A percentile compares a stretch with the other conserved stretches of the same genome.
phyloP scores from a whole-genome alignment of 306 rosid genomes.

The Vicia faba region DNA sequence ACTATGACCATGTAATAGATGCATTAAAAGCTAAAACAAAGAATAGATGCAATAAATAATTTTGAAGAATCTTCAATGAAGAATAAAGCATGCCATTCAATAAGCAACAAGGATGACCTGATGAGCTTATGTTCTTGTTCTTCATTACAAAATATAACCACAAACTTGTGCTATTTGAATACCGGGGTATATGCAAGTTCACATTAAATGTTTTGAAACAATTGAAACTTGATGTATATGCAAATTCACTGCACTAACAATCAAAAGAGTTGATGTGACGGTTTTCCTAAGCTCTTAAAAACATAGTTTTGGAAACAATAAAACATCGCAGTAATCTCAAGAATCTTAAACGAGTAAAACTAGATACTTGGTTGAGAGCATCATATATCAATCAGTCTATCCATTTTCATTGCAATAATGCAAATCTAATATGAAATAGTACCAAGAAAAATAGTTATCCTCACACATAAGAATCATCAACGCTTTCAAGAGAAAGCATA shows the following conservation, averaged over 20 bases:
- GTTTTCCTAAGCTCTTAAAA: not conserved
- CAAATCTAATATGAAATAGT: constrained; percentile 7
- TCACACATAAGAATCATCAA: constrained; percentile 26
- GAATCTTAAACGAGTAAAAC: constrained; percentile 5
- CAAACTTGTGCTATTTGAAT: constrained; percentile 13
- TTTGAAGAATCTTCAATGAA: not conserved
- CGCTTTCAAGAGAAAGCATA: constrained; percentile 13
- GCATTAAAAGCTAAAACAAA: constrained; percentile 16
- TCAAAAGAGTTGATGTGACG: not conserved
- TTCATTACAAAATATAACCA: constrained; percentile 20
- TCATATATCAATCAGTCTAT: not conserved
- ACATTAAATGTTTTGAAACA: constrained; percentile 1
- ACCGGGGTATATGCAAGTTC: not conserved
- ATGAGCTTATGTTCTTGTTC: constrained; percentile 1
- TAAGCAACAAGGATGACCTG: constrained; percentile 22
- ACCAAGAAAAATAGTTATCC: constrained; percentile 15
- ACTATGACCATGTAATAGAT: constrained; percentile 1
- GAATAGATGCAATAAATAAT: constrained; percentile 15
- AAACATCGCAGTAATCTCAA: constrained; percentile 10
- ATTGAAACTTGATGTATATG: not conserved
- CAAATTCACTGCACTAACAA: constrained; percentile 14
- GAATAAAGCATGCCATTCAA: constrained; percentile 16
- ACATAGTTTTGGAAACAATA: constrained; percentile 5
- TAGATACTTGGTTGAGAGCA: constrained; percentile 26
- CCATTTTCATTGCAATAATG: constrained; percentile 11